Evolutionary conservation across 2,329 filamentous ascomycete genomes (phyloP).

Genomic region (Fusarium longipes): DNA sequence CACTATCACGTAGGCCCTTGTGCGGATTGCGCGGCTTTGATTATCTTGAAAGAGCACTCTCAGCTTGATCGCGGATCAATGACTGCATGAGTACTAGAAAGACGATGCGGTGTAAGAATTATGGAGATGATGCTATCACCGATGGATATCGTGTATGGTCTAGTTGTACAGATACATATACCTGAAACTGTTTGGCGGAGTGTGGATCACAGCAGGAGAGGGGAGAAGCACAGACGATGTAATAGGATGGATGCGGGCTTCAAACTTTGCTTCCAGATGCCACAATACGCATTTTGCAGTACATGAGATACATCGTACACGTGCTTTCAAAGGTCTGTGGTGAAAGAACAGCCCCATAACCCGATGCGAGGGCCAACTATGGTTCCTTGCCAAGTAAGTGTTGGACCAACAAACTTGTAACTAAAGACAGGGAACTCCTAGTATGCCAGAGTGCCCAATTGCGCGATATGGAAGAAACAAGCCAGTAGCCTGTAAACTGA

Average conservation of each 20-base stretch:
- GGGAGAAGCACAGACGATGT: conserved; percentile 35
- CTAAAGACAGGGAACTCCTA: conserved; percentile 23
- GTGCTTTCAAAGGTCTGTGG: conserved; percentile 24
- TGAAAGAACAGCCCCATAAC: conserved; percentile 32
- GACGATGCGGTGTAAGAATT: conserved; percentile 14
- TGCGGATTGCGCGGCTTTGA: conserved; percentile 1
- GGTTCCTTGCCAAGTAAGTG: conserved; percentile 15
- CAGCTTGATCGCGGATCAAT: conserved; percentile 8
- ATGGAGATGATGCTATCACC: conserved; percentile 27
- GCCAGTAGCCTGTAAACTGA: background rate
- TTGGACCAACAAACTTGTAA: background rate
- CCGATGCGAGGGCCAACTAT: conserved; percentile 25
- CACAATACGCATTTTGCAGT: conserved; percentile 20
- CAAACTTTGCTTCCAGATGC: conserved; percentile 35
- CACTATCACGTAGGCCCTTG: background rate
- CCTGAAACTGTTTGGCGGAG: conserved; percentile 38
- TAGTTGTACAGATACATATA: conserved; percentile 26
- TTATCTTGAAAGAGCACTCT: conserved; percentile 1
- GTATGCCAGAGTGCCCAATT: conserved; percentile 5
- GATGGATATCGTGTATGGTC: conserved; percentile 5
- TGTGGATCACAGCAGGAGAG: conserved; percentile 30
- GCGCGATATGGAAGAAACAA: background rate
- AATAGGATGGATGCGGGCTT: conserved; percentile 14
- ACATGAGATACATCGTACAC: conserved; percentile 15
- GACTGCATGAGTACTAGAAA: conserved; percentile 15